A percentile compares a stretch with the other conserved stretches of the same genome.
Evolutionary conservation across 116 monocot genomes (phyloP).

Genomic region (Zostera marina): DNA sequence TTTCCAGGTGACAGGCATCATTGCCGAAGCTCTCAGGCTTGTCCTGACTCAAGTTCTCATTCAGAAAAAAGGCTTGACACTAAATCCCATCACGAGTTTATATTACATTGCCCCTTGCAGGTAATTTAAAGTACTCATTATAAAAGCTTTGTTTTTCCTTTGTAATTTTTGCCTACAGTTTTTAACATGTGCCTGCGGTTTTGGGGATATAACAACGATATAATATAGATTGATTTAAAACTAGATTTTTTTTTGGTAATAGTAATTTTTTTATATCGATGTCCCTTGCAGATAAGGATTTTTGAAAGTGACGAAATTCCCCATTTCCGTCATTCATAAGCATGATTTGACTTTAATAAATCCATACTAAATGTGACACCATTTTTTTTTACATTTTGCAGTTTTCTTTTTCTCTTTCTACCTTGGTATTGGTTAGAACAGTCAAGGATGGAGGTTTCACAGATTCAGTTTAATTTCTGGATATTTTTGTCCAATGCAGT

Average conservation of each 20-base stretch:
- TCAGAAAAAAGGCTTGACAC: conserved; percentile 2
- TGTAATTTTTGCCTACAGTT: background rate
- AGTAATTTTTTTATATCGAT: background rate
- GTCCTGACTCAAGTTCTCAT: conserved; percentile 1
- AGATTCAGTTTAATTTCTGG: conserved; percentile 83
- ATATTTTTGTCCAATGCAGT: conserved; percentile 30
- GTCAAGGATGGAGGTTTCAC: conserved; percentile 42
- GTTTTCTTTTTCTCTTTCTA: conserved; percentile 76
- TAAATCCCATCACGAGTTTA: conserved; percentile 4
- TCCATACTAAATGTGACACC: background rate
- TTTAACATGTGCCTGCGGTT: too few relatives aligned
- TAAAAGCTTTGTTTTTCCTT: background rate
- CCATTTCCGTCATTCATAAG: background rate
- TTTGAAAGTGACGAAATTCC: too few relatives aligned
- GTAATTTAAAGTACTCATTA: background rate
- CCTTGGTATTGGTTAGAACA: conserved; percentile 69
- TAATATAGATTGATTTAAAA: too few relatives aligned
- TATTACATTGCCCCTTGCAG: background rate
- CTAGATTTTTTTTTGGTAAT: background rate
- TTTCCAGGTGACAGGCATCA: conserved; percentile 3
- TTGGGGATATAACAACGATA: background rate
- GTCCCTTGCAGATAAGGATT: too few relatives aligned
- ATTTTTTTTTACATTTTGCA: conserved; percentile 19
- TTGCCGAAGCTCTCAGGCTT: conserved; percentile 2
- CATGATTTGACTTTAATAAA: background rate